Evolutionary conservation across 768 basidiomycete genomes (phyloP), one percentile per base, ranked within the genome.

Genomic region (Pleurotus pulmonarius): DNA sequence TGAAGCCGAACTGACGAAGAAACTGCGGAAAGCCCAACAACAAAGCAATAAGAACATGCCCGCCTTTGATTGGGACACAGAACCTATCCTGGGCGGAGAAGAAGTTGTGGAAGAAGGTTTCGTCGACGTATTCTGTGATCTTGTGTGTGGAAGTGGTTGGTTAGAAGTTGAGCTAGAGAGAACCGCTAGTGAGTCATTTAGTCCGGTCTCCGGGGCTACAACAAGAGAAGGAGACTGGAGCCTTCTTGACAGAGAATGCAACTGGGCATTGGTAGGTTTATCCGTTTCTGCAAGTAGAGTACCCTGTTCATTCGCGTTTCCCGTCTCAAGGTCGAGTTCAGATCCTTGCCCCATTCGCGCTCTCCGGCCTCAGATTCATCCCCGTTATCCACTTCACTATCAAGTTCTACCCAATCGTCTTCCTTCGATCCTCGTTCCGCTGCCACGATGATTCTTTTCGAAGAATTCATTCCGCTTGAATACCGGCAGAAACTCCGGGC

Each of bases 401-500:
- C 51, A 20, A n/a, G 37, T 8, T 40, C 49, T 0, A 20, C 46
- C n/a, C n/a, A n/a, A 13, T 51, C 51, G 2, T 40, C 51, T 6
- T 22, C 51, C 0, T 59, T 61, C 2, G 91, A 94, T 65, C 91
- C 91, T 0, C 80, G 94, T n/a, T 87, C 82, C 1, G 75, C 85
- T 0, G 77, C 83, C 0, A 80, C 85, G 0, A 81, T 92, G 47
- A 81, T 97, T 52, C 73, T 98, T 5, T 95, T 93, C 60, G 94
- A 99, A 70, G 97, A 98, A 69, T 90, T 92, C 55, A 93, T 99
- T 3, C 96, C 95, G 0, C 73, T 83, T 39, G 94, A 94, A 66
- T 94, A 93, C 64, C 78, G 90, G 3, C 85, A 90, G 45, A 86
- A 91, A 61, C 78, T 95, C 5, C 83, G 83, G 5, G 74, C 78